phyloP scores from a whole-genome alignment of 2,329 filamentous ascomycete species.

The Colletotrichum kahawae region DNA sequence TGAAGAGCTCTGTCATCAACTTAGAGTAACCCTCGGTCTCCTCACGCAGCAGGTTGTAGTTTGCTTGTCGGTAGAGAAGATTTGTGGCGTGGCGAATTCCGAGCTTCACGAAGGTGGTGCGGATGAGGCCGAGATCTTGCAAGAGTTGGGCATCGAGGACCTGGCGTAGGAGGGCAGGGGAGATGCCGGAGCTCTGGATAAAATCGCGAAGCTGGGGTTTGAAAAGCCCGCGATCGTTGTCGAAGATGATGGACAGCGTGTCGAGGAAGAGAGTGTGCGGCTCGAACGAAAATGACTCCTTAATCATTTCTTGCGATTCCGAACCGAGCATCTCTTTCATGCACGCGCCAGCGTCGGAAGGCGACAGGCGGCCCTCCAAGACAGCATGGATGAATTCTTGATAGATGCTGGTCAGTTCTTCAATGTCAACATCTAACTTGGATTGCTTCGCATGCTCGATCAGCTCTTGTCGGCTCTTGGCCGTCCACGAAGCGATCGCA shows the following conservation, averaged over 20 bases:
- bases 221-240: conserved; percentile 64
- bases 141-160: conserved; percentile 82
- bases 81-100: conserved; percentile 92
- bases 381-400: conserved; percentile 85
- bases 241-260: conserved; percentile 78
- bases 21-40: conserved; percentile 98
- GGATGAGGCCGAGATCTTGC: conserved; percentile 78
- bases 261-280: conserved; percentile 79
- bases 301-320: conserved; percentile 54
- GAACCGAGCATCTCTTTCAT: conserved; percentile 76
- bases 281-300: conserved; percentile 60
- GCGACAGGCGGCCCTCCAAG: conserved; percentile 70
- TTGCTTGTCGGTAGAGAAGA: conserved; percentile 91
- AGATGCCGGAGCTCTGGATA: conserved; percentile 74
- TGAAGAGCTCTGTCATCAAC: conserved; percentile 93
- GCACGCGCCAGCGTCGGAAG: conserved; percentile 71
- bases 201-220: conserved; percentile 66
- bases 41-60: conserved; percentile 94
- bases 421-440: conserved; percentile 69
- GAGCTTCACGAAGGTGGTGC: conserved; percentile 82
- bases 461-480: conserved; percentile 67
- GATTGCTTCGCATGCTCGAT: conserved; percentile 69
- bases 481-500: conserved; percentile 70
- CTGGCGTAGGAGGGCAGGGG: conserved; percentile 74
- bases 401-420: conserved; percentile 74